Conservation (phyloP, 2,329 filamentous ascomycete species). For the Penicillium olsonii region DNA sequence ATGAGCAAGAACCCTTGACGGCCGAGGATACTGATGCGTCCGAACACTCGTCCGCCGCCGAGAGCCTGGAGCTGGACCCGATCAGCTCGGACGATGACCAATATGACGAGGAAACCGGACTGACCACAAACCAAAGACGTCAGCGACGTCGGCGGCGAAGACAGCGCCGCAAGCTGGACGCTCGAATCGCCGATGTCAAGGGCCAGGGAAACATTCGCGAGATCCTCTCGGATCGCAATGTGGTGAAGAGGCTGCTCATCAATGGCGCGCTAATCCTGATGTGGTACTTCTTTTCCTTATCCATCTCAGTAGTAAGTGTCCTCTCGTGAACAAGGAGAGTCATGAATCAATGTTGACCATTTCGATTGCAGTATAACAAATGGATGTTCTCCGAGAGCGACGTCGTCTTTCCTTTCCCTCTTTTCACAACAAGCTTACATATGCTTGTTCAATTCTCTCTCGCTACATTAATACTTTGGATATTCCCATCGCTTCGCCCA, state of each 20-base stretch:
- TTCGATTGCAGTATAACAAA: constrained; percentile 79
- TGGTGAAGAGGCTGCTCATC: constrained; percentile 68
- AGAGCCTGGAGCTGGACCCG: constrained; percentile 57
- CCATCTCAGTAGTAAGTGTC: constrained; percentile 78
- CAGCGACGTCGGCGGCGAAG: constrained; percentile 66
- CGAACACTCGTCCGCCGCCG: constrained; percentile 45
- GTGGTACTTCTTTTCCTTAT: constrained; percentile 92
- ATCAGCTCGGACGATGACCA: constrained; percentile 71
- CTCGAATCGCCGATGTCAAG: constrained; percentile 63
- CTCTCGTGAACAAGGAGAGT: background rate
- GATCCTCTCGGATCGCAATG: constrained; percentile 68
- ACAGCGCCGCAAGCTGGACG: constrained; percentile 69
- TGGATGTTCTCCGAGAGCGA: constrained; percentile 95
- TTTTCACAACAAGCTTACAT: constrained; percentile 93
- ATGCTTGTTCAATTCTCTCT: constrained; percentile 93
- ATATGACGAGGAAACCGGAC: constrained; percentile 86
- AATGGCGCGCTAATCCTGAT: constrained; percentile 81
- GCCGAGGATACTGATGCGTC: constrained; percentile 40
- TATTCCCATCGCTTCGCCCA: constrained; percentile 81
- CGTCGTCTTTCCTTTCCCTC: constrained; percentile 87
- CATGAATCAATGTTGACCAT: constrained; percentile 11
- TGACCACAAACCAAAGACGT: constrained; percentile 71
- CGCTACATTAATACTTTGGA: constrained; percentile 73
- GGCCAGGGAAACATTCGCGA: constrained; percentile 66
- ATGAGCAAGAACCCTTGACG: constrained; percentile 37